phyloP scores from a whole-genome alignment of 495 filamentous ascomycete genomes.

The Evernia prunastri region DNA sequence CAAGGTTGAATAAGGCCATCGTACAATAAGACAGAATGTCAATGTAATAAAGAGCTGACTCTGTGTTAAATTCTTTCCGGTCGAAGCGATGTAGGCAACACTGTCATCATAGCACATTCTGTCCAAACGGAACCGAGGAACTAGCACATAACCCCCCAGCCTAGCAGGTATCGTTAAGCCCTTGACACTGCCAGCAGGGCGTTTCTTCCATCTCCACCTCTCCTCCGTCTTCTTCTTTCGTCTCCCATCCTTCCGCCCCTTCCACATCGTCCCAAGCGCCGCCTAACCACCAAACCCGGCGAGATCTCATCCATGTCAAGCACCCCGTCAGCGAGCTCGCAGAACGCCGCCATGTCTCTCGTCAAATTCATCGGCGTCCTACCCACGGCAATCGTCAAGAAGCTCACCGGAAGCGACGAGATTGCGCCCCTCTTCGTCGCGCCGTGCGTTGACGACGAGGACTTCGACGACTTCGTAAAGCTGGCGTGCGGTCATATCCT shows the following conservation, averaged over 20 bases:
- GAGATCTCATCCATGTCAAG: neutral
- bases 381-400: neutral
- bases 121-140: neutral
- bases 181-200: neutral
- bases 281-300: neutral
- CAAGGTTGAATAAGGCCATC: neutral
- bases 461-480: neutral
- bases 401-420: neutral
- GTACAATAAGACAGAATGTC: neutral
- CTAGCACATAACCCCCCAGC: neutral
- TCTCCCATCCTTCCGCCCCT: too few species aligned
- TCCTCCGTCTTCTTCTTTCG: neutral
- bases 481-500: neutral
- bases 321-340: neutral
- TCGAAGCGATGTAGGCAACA: neutral
- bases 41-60: neutral
- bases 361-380: neutral
- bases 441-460: neutral
- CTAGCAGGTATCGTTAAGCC: neutral
- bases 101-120: neutral
- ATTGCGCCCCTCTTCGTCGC: neutral
- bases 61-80: neutral
- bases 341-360: neutral
- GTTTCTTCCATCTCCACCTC: neutral
- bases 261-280: neutral